phyloP scores from a whole-genome alignment of 495 filamentous ascomycete genomes.

The Penicillium lagena region DNA sequence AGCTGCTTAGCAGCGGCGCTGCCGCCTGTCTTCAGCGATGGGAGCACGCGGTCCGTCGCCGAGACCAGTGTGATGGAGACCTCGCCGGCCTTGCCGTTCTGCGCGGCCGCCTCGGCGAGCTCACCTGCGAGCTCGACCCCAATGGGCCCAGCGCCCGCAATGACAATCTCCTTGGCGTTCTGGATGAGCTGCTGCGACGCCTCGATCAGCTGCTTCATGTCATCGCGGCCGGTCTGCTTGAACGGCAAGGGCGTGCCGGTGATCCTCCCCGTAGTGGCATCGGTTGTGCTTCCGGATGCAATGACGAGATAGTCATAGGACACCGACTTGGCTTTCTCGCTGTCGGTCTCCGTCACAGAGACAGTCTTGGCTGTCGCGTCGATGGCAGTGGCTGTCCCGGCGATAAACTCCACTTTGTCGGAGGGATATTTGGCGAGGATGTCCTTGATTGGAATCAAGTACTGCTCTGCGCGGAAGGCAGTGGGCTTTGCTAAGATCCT shows the following conservation, averaged over 20 bases:
- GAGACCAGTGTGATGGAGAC: slow-evolving; percentile 42
- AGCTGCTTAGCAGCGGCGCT: slow-evolving; percentile 19
- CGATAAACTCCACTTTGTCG: slow-evolving; percentile 47
- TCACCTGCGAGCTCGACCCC: slow-evolving; percentile 61
- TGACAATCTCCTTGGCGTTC: slow-evolving; percentile 51
- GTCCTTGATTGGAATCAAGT: slow-evolving; percentile 42
- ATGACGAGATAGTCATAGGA: slow-evolving; percentile 52
- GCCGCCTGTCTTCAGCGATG: slow-evolving; percentile 18
- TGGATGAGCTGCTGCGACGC: slow-evolving; percentile 39
- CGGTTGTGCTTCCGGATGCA: slow-evolving; percentile 42
- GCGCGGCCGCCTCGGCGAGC: slow-evolving; percentile 41
- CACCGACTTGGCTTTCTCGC: slow-evolving; percentile 21
- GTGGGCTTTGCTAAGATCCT: slow-evolving; percentile 37
- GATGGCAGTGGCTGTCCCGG: slow-evolving; percentile 46
- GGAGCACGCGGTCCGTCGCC: slow-evolving; percentile 25
- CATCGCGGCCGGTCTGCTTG: slow-evolving; percentile 39
- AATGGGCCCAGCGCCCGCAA: slow-evolving; percentile 62
- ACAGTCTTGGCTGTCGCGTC: slow-evolving; percentile 38
- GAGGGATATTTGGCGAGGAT: slow-evolving; percentile 45
- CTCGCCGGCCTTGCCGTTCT: slow-evolving; percentile 23
- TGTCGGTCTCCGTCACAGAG: slow-evolving; percentile 19
- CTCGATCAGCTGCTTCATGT: slow-evolving; percentile 36
- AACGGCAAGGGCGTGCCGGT: slow-evolving; percentile 43
- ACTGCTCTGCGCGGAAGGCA: slow-evolving; percentile 33
- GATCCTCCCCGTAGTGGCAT: slow-evolving; percentile 28